These are phyloP conservation scores for Geotrichum phurueaensis DNA, from an alignment of 1,139 yeast species.

Conservation along the genomic window DNA sequence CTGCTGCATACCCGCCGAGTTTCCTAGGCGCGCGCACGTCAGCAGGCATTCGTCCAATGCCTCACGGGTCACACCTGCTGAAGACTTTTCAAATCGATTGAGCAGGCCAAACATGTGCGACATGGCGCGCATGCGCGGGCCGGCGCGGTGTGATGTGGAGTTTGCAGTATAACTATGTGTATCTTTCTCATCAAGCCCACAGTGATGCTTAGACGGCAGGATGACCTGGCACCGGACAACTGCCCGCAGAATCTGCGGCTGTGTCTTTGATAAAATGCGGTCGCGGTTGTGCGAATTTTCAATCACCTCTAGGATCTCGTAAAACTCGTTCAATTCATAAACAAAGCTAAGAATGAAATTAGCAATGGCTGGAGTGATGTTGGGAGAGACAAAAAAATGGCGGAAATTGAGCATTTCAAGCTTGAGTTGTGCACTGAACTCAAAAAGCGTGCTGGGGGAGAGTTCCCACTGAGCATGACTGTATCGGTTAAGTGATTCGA, in stretches of 20 bases:
- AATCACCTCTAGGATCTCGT: slow-evolving; percentile 27
- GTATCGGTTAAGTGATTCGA: slow-evolving; percentile 24
- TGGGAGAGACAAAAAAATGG: slow-evolving; percentile 22
- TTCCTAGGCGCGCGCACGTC: slow-evolving; percentile 29
- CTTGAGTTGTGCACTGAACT: slow-evolving; percentile 24
- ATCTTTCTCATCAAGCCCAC: not conserved
- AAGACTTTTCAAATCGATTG: slow-evolving; percentile 24
- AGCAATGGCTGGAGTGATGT: slow-evolving; percentile 15
- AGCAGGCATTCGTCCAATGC: slow-evolving; percentile 30
- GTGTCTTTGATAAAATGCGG: slow-evolving; percentile 28
- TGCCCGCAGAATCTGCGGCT: slow-evolving; percentile 26
- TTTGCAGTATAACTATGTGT: not conserved
- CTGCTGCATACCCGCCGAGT: slow-evolving; percentile 30
- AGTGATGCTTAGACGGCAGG: not conserved
- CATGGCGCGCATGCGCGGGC: slow-evolving; percentile 25
- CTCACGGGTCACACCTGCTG: slow-evolving; percentile 25
- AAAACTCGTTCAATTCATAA: slow-evolving; percentile 27
- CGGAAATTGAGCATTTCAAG: slow-evolving; percentile 22
- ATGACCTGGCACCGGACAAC: slow-evolving; percentile 22
- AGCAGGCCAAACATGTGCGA: slow-evolving; percentile 33
- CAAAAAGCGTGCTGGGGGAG: slow-evolving; percentile 22
- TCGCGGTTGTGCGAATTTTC: slow-evolving; percentile 23
- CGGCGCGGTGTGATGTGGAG: slow-evolving; percentile 8
- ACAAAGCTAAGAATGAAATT: slow-evolving; percentile 30
- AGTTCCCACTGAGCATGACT: slow-evolving; percentile 24